Base-by-base conservation (phyloP, 1,284 basidiomycete genomes). In the Polyporus tsugae region DNA sequence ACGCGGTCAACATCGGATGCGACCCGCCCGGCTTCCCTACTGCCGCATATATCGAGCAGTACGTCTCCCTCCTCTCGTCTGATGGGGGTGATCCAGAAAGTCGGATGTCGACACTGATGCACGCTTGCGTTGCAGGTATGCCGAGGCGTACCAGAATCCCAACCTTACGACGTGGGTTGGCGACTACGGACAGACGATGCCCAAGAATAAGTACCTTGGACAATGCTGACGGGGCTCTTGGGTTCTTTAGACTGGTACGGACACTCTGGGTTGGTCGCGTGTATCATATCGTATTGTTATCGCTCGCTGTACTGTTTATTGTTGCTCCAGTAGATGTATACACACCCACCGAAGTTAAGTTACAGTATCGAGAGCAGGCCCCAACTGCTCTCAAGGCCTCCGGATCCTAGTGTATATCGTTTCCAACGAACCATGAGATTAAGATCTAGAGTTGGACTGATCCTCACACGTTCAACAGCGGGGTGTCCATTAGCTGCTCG, bases 21-120 rank as follows among this genome's bases (percentile, higher is more conserved):
- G 92, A 96, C 76, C 95, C 95, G 2, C 78, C 82, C 35, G 86
- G 88, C 60, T 92, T 89, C 79, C 96, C 95, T 0, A 97, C 95
- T 0, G 78, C 83, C 60, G 82, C 85, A 25, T 95, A 95, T 76
- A 95, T 95, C 75, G 81, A 91, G 46, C 78, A 87, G 90, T 91
- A 73, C 62, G 87, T 80, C 22, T 29, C 33, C 6, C 25, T 38
- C 33, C 6, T 22, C 6, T 41, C 17, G 33, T 22, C 10, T 35
- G 2, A n/a, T 49, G 10, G 10, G 25, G 25, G 6, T 6, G 11
- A 53, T 46, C 4, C 44, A n/a, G n/a, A 33, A 4, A 7, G 11
- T 1, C 13, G 13, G 49, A 17, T 29, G 25, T 7, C 15, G 52
- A 53, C 15, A 29, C 52, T 33, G 25, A 53, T 33, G 6, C 11